A percentile compares a stretch with the other conserved stretches of the same genome.
Conservation (phyloP, 257 asterid genomes). For the Paraleonurus japonicus region DNA sequence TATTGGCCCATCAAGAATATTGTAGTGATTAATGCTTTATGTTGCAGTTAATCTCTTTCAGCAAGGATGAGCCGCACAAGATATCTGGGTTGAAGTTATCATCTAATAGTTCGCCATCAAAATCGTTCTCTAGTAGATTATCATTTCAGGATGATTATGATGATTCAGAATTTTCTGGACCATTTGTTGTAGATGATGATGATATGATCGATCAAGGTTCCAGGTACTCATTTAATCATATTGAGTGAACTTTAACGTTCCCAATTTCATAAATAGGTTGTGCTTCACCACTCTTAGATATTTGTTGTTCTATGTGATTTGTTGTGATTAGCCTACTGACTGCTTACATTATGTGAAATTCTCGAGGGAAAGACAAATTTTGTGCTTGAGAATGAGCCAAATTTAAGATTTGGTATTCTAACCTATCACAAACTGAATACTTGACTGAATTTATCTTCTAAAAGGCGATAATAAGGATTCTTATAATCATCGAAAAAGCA, state of each 20-base stretch:
- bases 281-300: slow-evolving; percentile 3
- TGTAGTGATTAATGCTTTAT: slow-evolving; percentile 19
- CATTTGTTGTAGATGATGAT: slow-evolving; percentile 71
- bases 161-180: slow-evolving; percentile 70
- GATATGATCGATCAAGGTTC: slow-evolving; percentile 53
- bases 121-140: slow-evolving; percentile 62
- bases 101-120: slow-evolving; percentile 51
- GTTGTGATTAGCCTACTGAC: neutral
- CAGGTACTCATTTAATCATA: slow-evolving; percentile 50
- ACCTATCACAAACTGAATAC: slow-evolving; percentile 1
- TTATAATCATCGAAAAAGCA: neutral
- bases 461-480: neutral
- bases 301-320: neutral
- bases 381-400: slow-evolving; percentile 8
- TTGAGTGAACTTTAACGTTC: slow-evolving; percentile 22
- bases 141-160: slow-evolving; percentile 74
- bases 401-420: neutral
- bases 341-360: neutral
- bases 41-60: slow-evolving; percentile 43
- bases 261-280: neutral
- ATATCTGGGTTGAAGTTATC: slow-evolving; percentile 39
- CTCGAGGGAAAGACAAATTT: neutral
- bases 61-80: slow-evolving; percentile 51
- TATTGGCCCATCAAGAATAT: neutral
- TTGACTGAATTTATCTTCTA: neutral